Percentiles rank a stretch among this genome's conserved stretches.
Conservation (phyloP, 2,329 filamentous ascomycete genomes). For the Pyricularia pennisetigena region DNA sequence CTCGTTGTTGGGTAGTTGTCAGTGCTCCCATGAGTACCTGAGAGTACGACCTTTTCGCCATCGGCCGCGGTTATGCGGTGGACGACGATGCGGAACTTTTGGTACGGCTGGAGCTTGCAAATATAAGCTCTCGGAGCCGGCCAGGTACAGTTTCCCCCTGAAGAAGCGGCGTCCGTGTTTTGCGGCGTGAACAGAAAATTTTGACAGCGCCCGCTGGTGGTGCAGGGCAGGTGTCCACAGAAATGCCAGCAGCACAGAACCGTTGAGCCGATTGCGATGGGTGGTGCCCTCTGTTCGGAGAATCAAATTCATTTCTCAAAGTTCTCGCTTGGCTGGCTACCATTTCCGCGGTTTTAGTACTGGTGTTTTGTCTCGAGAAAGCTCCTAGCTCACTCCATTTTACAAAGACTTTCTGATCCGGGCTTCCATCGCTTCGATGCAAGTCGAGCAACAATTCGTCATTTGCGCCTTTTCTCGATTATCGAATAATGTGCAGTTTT, state of each 20-base stretch:
- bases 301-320: not conserved
- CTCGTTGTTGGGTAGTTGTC: slow-evolving; percentile 16
- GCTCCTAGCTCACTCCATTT: not conserved
- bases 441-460: not conserved
- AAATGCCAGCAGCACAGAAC: not conserved
- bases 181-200: not conserved
- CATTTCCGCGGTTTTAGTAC: not conserved
- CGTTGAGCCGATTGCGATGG: not conserved
- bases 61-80: slow-evolving; percentile 5
- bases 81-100: not conserved
- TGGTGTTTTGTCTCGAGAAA: not conserved
- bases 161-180: not conserved
- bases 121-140: not conserved
- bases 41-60: slow-evolving; percentile 19
- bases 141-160: not conserved
- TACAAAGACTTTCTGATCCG: not conserved
- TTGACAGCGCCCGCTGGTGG: not conserved
- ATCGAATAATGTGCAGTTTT: not conserved
- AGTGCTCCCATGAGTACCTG: slow-evolving; percentile 17
- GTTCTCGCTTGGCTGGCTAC: not conserved
- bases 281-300: not conserved
- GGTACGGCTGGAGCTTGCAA: slow-evolving; percentile 5
- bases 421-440: not conserved
- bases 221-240: not conserved
- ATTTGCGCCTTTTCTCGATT: not conserved